These are phyloP conservation scores for Amyloporia xantha DNA, from an alignment of 768 basidiomycete species.

Conservation along the genomic window DNA sequence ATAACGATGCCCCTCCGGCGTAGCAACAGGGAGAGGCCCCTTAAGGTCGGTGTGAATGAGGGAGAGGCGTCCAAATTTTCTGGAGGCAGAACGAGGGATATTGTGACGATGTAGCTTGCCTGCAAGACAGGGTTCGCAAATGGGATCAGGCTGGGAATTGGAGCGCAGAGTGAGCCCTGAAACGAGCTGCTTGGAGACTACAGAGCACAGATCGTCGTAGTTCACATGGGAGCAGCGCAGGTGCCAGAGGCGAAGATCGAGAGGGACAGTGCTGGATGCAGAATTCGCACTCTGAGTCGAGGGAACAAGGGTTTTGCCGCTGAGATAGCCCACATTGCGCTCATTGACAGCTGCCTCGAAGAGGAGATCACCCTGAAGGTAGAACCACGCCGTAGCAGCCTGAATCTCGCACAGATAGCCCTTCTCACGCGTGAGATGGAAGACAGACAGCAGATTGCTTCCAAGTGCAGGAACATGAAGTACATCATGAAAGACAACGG, in stretches of 20 bases:
- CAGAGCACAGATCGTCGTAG: constrained; percentile 1
- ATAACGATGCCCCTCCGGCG: constrained; percentile 2
- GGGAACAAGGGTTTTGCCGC: constrained; percentile 2
- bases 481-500: neutral
- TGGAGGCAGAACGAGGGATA: constrained; percentile 11
- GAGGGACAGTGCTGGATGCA: neutral
- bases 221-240: constrained; percentile 17
- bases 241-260: constrained; percentile 18
- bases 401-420: constrained; percentile 8
- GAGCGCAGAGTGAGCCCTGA: constrained; percentile 9
- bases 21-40: constrained; percentile 6
- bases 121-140: constrained; percentile 16
- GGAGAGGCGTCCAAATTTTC: constrained; percentile 6
- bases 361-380: neutral
- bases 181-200: constrained; percentile 11
- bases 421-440: constrained; percentile 21
- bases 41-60: constrained; percentile 23
- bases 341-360: neutral
- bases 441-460: constrained; percentile 10
- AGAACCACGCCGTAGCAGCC: constrained; percentile 6
- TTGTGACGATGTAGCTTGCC: constrained; percentile 20
- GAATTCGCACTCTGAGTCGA: neutral
- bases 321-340: neutral
- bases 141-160: constrained; percentile 9
- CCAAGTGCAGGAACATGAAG: neutral